A percentile compares a stretch with the other conserved stretches of the same genome.
These are phyloP conservation scores for Talinum fruticosum DNA, from an alignment of 148 eudicot genomes.

Conservation along the genomic window DNA sequence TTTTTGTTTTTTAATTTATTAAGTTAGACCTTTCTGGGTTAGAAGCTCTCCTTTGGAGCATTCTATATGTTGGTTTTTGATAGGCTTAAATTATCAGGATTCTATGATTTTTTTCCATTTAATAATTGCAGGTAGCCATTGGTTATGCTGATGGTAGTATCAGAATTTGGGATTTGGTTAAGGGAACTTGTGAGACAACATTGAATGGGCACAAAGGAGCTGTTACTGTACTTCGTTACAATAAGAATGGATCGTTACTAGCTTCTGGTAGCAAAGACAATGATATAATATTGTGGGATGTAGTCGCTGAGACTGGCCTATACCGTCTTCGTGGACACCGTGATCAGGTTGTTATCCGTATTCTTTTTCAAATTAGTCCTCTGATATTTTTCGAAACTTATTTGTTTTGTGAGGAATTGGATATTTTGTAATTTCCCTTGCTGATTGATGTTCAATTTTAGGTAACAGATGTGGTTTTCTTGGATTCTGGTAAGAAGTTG, in stretches of 20 bases:
- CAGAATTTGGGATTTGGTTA: constrained; percentile 81
- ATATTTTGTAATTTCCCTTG: not conserved
- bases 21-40: not conserved
- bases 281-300: constrained; percentile 95
- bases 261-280: constrained; percentile 97
- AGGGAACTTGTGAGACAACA: constrained; percentile 81
- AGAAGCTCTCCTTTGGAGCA: not conserved
- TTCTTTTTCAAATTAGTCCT: not conserved
- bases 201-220: constrained; percentile 98
- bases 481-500: constrained; percentile 76
- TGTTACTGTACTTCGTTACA: constrained; percentile 64
- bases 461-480: constrained; percentile 88
- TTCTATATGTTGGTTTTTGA: not conserved
- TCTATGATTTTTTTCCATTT: not conserved
- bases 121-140: constrained; percentile 62
- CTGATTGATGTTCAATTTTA: constrained; percentile 26
- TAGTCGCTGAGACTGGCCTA: constrained; percentile 92
- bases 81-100: not conserved
- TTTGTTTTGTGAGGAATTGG: not conserved
- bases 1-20: not conserved
- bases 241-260: constrained; percentile 72
- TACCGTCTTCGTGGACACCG: constrained; percentile 94
- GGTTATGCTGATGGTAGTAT: constrained; percentile 97
- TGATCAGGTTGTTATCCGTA: constrained; percentile 63
- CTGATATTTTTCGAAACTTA: not conserved